Percentiles rank a stretch among this genome's conserved stretches.
These are phyloP conservation scores for Calcarisporium arbuscula DNA, from an alignment of 2,329 filamentous ascomycete genomes.

Conservation along the genomic window DNA sequence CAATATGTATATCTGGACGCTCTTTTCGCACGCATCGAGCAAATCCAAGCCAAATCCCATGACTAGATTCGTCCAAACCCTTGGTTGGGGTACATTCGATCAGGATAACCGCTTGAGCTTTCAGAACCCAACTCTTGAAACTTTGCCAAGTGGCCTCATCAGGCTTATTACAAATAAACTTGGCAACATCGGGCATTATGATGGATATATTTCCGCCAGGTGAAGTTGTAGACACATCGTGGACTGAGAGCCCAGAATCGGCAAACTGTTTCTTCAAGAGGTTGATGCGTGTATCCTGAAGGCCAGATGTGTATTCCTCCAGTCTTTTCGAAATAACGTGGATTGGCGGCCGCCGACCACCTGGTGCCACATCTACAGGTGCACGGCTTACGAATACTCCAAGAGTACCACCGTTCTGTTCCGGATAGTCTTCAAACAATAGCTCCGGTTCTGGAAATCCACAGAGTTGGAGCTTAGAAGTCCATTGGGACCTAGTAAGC, in stretches of 20 bases:
- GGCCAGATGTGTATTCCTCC: no score
- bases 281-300: no score
- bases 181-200: no score
- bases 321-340: no score
- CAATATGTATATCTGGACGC: not conserved
- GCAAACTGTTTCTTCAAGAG: no score
- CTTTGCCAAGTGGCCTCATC: not conserved
- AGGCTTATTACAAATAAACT: not conserved
- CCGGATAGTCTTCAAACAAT: slow-evolving; percentile 12
- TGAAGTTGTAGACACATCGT: no score
- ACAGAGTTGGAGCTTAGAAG: not conserved
- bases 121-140: not conserved
- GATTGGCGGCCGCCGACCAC: no score
- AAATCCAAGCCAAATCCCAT: not conserved
- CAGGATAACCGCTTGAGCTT: not conserved
- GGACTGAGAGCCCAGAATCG: no score
- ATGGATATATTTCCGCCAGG: no score
- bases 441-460: not conserved
- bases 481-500: not conserved
- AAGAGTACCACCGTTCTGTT: slow-evolving; percentile 7
- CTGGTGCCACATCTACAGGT: no score
- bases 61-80: not conserved
- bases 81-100: not conserved
- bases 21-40: not conserved
- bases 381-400: slow-evolving; percentile 5